Percentiles rank a stretch among this genome's conserved stretches.
Evolutionary conservation across 2,329 filamentous ascomycete genomes (phyloP).

Genomic region (Aspergillus sergii): DNA sequence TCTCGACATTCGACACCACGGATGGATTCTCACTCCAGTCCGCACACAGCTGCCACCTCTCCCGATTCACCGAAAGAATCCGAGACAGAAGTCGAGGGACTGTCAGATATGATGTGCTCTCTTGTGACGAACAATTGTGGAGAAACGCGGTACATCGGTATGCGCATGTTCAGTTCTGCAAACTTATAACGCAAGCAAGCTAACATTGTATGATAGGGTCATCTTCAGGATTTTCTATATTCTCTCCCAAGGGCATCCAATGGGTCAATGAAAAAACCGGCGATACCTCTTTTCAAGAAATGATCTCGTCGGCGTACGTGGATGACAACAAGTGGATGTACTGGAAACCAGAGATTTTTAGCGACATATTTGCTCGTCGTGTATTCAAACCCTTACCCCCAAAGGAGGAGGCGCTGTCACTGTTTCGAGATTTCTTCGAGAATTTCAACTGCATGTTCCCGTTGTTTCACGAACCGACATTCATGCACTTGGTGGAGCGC

Average conservation of each 20-base stretch:
- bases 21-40: conserved; percentile 52
- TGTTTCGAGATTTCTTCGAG: conserved; percentile 93
- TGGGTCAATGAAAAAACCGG: conserved; percentile 99
- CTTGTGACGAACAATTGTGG: conserved; percentile 92
- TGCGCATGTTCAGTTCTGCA: conserved; percentile 22
- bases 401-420: conserved; percentile 82
- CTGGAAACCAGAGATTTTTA: conserved; percentile 97
- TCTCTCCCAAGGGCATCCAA: conserved; percentile 95
- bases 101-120: conserved; percentile 99
- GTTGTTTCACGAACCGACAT: conserved; percentile 94
- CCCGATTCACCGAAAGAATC: conserved; percentile 56
- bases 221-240: conserved; percentile 97
- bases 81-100: conserved; percentile 75
- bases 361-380: conserved; percentile 83
- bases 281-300: conserved; percentile 90
- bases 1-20: conserved; percentile 51
- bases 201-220: conserved; percentile 62
- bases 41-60: conserved; percentile 54
- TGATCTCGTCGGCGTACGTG: conserved; percentile 88
- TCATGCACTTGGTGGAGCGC: conserved; percentile 94
- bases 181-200: not conserved
- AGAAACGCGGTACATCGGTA: conserved; percentile 94
- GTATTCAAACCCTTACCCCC: conserved; percentile 82
- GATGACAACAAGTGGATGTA: conserved; percentile 95
- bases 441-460: conserved; percentile 99